phyloP scores from a whole-genome alignment of 345 rosid species.

The Populus davidiana region DNA sequence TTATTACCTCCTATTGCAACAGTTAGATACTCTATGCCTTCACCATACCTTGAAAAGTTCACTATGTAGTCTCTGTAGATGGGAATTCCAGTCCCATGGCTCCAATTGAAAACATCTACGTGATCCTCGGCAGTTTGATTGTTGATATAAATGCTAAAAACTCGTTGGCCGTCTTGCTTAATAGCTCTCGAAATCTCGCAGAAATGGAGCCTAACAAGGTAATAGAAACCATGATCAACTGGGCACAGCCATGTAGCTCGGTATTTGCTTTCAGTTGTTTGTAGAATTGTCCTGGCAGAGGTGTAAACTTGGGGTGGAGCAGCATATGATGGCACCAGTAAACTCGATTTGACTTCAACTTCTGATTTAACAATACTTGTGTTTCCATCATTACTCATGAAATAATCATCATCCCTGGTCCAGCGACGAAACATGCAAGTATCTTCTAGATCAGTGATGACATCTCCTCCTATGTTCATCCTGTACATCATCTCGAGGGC shows the following conservation, averaged over 20 bases:
- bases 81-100: slow-evolving; percentile 10
- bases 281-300: slow-evolving; percentile 1
- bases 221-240: slow-evolving; percentile 10
- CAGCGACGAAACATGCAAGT: slow-evolving; percentile 18
- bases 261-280: neutral
- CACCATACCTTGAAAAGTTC: neutral
- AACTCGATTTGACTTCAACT: neutral
- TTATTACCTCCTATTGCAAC: slow-evolving; percentile 3
- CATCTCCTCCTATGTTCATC: slow-evolving; percentile 15
- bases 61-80: slow-evolving; percentile 8
- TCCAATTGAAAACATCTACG: slow-evolving; percentile 9
- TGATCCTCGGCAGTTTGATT: neutral
- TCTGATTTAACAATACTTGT: neutral
- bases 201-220: slow-evolving; percentile 22
- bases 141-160: slow-evolving; percentile 8
- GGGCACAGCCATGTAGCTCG: slow-evolving; percentile 13
- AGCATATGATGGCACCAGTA: neutral
- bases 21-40: slow-evolving; percentile 4
- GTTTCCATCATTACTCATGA: neutral
- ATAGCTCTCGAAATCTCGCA: neutral
- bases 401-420: slow-evolving; percentile 6
- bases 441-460: slow-evolving; percentile 9
- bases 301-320: slow-evolving; percentile 7
- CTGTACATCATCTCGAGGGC: slow-evolving; percentile 26
- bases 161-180: neutral